Base-by-base conservation (phyloP, 371 early-diverging fungal genomes). In the Saksenaea oblongispora region DNA sequence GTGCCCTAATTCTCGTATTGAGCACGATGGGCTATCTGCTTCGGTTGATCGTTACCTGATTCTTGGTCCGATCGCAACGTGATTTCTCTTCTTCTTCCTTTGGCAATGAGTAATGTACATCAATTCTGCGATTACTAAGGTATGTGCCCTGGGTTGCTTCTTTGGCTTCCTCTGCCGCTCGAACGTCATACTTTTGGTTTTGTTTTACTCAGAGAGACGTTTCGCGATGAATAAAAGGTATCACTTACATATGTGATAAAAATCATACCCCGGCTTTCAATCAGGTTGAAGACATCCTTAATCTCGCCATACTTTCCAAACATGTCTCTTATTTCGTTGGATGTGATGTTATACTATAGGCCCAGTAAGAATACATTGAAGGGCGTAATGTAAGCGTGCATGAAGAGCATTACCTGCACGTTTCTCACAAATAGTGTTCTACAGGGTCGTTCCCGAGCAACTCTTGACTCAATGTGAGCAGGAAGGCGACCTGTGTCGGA, bases 101-200 rank as follows among this genome's bases (percentile, higher is more conserved):
- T 15, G 86, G 86, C n/a, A 85, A 58, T 14, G 84, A 84, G 69
- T 82, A 85, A 60, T 84, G 84, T 14, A 85, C 82, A 67, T 85
- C 86, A 53, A 85, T 76, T 60, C 73, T 69, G 57, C 85, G 72
- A 34, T 76, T 74, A 27, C 65, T 66, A n/a, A 85, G 54, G 34
- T 66, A 59, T 7, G 61, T 61, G 14, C 73, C 74, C 59, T 84
- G 80, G 65, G 80, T 73, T 15, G 63, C 74, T 10, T 68, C 64
- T 56, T 80, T 79, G 11, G 84, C 86, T n/a, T 64, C 65, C 28
- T 80, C 79, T 44, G 86, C 76, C n/a, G 76, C 74, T 54, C 86
- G 65, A 24, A 84, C 72, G 68, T 84, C 85, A 56, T 78, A 83
- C 84, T 84, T 51, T 58, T 37, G 18, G 34, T 10, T 28, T 26